Base-by-base conservation (phyloP, 2,329 filamentous ascomycete species). In the Fusarium staphyleae region DNA sequence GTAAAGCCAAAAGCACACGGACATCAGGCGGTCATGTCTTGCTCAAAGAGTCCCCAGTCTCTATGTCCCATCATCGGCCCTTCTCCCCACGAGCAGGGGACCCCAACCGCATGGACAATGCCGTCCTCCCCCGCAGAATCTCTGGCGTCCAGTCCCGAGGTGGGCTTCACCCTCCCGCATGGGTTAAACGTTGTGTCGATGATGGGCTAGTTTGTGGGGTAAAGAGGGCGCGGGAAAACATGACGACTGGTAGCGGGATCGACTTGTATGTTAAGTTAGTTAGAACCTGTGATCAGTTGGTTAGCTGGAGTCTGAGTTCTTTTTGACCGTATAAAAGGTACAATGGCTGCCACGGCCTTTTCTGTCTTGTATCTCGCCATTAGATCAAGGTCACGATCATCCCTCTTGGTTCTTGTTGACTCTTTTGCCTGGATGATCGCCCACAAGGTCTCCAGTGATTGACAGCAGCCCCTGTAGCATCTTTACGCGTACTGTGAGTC, bases 21-120 rank as follows among this genome's bases (percentile, higher is more conserved):
- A 41, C 40, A 40, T 47, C 48, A 51, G 44, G 24, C 22, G 44
- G 44, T 47, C 41, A 47, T 18, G 14, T 39, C 33, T 32, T 37
- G 33, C 14, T 28, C 26, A 32, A 47, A 47, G 44, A 47, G 24
- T 18, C 44, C 24, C 39, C 30, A 15, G 30, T 30, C 4, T 30
- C 13, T 46, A 36, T 15, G 18, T n/a, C 28, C 35, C 34, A 36
- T 43, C 52, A 60, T 62, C 59, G 59, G 59, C 59, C 59, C 59
- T 62, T 63, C 63, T 62, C 59, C 59, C 59, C 58, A 55, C 37
- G 58, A 48, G 34, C 48, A 51, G 49, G 58, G 52, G 18, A 34
- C 28, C 14, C n/a, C 45, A 39, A 35, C 36, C 22, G 32, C 24
- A 32, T 37, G 18, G 18, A 14, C 42, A 39, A 43, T 59, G 55